Evolutionary conservation across 805 yeast genomes (phyloP), one percentile per base, ranked within the genome.

Genomic region (Monosporozyma aerobia): DNA sequence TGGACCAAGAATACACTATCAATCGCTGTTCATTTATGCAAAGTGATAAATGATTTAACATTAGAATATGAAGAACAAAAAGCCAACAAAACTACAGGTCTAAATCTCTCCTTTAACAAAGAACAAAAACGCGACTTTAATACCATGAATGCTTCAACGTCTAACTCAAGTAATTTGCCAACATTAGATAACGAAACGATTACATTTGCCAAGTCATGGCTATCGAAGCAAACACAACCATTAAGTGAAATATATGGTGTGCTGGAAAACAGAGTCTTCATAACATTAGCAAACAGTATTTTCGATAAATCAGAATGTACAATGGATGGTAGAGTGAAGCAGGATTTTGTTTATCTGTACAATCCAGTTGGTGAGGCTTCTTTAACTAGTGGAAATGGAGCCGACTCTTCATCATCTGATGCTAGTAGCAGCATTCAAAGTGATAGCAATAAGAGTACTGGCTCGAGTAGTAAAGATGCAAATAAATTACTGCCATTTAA

Each of bases 151-250:
- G 35, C 48, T 3, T 10, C 27, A 22, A 23, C 29, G 32, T 46
- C 49, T 13, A 8, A 33, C 10, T 41, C 51, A 9, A 11, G 30
- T 10, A 16, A 33, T 19, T 25, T 51, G 9, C 73, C 64, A 2
- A 44, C 61, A 3, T 52, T 67, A 44, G 65, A 63, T 45, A 59
- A 60, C 29, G 51, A 58, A 2, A 68, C 64, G 51, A 59, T 69
- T 0, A 77, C 77, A 53, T 85, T 88, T 65, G 80, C 85, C 44
- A 80, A 80, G 65, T 79, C 82, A 57, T 88, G 96, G 96, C 74
- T 89, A 47, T 74, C 85, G 48, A 87, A 84, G 63, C 95, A 89
- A 69, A 85, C 90, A 11, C 96, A 88, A 69, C 96, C 96, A 48
- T 74, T 74, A 54, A 82, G 92, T 7, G 83, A 79, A 50, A 85